A percentile compares a stretch with the other conserved stretches of the same genome.
Conservation (phyloP, 306 rosid species). For the Pueraria montana region DNA sequence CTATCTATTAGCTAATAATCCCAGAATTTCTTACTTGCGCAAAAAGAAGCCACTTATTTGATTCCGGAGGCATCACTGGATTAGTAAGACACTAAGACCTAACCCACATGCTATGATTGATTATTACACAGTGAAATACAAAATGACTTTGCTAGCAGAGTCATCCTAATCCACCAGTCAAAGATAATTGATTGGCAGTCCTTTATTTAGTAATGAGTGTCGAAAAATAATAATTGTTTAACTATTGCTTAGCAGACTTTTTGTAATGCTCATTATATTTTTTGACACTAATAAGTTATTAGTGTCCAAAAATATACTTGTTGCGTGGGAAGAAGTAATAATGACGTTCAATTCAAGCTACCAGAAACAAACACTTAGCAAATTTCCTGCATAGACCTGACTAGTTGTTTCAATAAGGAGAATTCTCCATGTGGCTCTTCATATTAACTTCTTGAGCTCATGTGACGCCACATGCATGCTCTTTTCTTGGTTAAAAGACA, state of each 20-base stretch:
- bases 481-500: conserved; percentile 51
- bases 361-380: background rate
- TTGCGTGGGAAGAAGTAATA: conserved; percentile 42
- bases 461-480: conserved; percentile 66
- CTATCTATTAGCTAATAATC: conserved; percentile 23
- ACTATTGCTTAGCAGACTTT: background rate
- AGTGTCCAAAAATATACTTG: background rate
- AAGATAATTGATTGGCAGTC: conserved; percentile 29
- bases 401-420: conserved; percentile 44
- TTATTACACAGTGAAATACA: conserved; percentile 34
- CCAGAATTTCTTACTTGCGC: conserved; percentile 32
- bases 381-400: conserved; percentile 13
- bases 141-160: conserved; percentile 23
- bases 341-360: conserved; percentile 50
- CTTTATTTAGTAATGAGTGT: conserved; percentile 22
- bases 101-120: conserved; percentile 43
- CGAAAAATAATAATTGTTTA: conserved; percentile 7
- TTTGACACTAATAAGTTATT: too few relatives aligned
- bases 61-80: conserved; percentile 32
- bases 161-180: conserved; percentile 26
- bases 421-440: conserved; percentile 51
- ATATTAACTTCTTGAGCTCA: conserved; percentile 48
- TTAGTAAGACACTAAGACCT: conserved; percentile 30
- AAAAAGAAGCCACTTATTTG: conserved; percentile 46
- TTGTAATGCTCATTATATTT: too few relatives aligned